phyloP scores from a whole-genome alignment of 1,284 basidiomycete genomes.

The Trichosporon coremiiforme region DNA sequence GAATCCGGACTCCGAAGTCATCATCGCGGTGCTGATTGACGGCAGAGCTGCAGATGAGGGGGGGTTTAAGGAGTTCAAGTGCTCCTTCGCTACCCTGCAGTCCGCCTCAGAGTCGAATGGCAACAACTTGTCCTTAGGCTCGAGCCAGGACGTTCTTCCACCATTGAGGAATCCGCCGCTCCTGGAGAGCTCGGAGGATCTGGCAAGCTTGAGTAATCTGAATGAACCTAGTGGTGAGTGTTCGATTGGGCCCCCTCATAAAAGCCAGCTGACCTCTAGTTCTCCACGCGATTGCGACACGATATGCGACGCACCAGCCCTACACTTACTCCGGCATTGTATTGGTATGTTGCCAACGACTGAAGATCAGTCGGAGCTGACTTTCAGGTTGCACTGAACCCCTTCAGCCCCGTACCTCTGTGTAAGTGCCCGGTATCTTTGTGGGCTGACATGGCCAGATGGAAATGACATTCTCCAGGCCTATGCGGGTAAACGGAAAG shows the following conservation, averaged over 20 bases:
- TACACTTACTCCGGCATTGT: conserved; percentile 97
- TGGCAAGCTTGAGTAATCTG: conserved; percentile 95
- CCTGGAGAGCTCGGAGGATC: conserved; percentile 94
- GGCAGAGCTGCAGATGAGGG: conserved; percentile 29
- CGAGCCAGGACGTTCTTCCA: conserved; percentile 64
- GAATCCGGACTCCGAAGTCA: conserved; percentile 37
- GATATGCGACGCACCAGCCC: conserved; percentile 95
- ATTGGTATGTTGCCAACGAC: conserved; percentile 44
- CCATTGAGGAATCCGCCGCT: conserved; percentile 95
- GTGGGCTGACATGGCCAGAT: conserved; percentile 56
- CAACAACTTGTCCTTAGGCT: conserved; percentile 30
- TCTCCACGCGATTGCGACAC: conserved; percentile 92
- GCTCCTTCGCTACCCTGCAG: conserved; percentile 45
- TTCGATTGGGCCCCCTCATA: no score
- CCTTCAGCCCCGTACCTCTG: conserved; percentile 88
- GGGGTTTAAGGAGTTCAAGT: conserved; percentile 44
- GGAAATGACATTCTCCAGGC: conserved; percentile 96
- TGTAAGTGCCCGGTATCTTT: conserved; percentile 54
- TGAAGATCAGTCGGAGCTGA: conserved; percentile 23
- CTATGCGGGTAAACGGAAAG: conserved; percentile 87
- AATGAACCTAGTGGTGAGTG: conserved; percentile 91
- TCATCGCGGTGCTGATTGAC: conserved; percentile 46
- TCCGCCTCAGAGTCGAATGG: conserved; percentile 37
- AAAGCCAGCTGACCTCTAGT: conserved; percentile 61
- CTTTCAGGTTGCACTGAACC: conserved; percentile 85